phyloP scores from a whole-genome alignment of 495 filamentous ascomycete genomes.

The Aspergillus coremiiformis region DNA sequence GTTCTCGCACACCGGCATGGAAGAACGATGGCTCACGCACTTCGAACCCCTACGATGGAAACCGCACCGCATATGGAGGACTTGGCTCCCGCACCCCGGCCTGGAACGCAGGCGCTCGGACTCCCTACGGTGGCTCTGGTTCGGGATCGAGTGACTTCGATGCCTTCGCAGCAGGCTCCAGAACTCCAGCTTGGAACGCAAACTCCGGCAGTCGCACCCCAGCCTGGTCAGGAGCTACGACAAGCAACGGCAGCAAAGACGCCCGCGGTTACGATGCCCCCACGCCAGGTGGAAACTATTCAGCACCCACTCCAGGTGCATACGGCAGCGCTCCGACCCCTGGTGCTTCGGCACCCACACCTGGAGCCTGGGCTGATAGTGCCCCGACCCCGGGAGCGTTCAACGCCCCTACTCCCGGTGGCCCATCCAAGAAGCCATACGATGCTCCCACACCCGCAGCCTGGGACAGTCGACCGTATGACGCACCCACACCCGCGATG shows the following conservation, averaged over 20 bases:
- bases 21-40: slow-evolving; percentile 62
- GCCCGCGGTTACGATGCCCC: slow-evolving; percentile 62
- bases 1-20: slow-evolving; percentile 69
- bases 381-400: slow-evolving; percentile 58
- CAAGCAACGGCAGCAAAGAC: slow-evolving; percentile 35
- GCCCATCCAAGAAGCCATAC: slow-evolving; percentile 35
- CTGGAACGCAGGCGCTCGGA: slow-evolving; percentile 58
- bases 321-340: slow-evolving; percentile 61
- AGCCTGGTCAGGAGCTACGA: slow-evolving; percentile 34
- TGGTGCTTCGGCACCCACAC: slow-evolving; percentile 70
- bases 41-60: slow-evolving; percentile 75
- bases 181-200: slow-evolving; percentile 65
- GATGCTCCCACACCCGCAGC: slow-evolving; percentile 56
- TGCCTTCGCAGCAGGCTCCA: slow-evolving; percentile 62
- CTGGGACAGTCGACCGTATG: slow-evolving; percentile 51
- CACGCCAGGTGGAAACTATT: slow-evolving; percentile 61
- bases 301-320: slow-evolving; percentile 44
- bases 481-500: slow-evolving; percentile 75
- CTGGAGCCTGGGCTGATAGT: slow-evolving; percentile 58
- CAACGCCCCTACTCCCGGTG: slow-evolving; percentile 52
- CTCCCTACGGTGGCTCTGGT: slow-evolving; percentile 51
- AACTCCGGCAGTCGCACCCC: slow-evolving; percentile 47
- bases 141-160: slow-evolving; percentile 52
- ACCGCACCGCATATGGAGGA: slow-evolving; percentile 56
- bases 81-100: slow-evolving; percentile 43